A percentile compares a stretch with the other conserved stretches of the same genome.
phyloP scores from a whole-genome alignment of 352 stramenopile genomes.

The Globisporangium paroecandrum region DNA sequence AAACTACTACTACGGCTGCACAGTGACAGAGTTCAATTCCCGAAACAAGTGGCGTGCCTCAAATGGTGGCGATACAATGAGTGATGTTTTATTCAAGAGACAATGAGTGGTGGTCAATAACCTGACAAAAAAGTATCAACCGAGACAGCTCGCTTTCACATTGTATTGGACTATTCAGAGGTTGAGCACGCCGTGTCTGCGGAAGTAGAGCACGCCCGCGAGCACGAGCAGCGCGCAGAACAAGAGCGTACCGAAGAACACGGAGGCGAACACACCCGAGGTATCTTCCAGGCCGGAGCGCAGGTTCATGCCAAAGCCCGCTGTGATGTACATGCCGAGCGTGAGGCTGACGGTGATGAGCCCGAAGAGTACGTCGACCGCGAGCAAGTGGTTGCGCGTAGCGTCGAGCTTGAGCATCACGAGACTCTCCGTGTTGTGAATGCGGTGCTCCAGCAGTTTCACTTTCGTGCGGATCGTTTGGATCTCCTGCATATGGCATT shows the following conservation, averaged over 20 bases:
- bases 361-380: slow-evolving; percentile 54
- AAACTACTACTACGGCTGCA: too few relatives aligned
- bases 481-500: slow-evolving; percentile 37
- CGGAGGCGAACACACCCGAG: slow-evolving; percentile 31
- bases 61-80: neutral
- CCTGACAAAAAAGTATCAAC: neutral
- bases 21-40: too few relatives aligned
- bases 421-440: slow-evolving; percentile 67
- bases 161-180: neutral
- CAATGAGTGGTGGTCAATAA: neutral
- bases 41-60: too few relatives aligned
- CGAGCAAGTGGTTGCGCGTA: slow-evolving; percentile 61
- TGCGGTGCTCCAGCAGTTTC: slow-evolving; percentile 60
- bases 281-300: slow-evolving; percentile 28
- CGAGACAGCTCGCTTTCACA: too few relatives aligned
- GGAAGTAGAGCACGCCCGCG: slow-evolving; percentile 11
- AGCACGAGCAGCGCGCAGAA: slow-evolving; percentile 32
- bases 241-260: slow-evolving; percentile 31
- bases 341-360: slow-evolving; percentile 56
- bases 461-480: slow-evolving; percentile 67
- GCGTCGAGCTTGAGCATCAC: slow-evolving; percentile 74
- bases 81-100: neutral
- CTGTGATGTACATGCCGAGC: slow-evolving; percentile 55
- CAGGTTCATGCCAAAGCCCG: slow-evolving; percentile 67
- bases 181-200: slow-evolving; percentile 13